A percentile compares a stretch with the other conserved stretches of the same genome.
These are phyloP conservation scores for Umbelopsis sp. DNA, from an alignment of 192 early-diverging fungal genomes.

Conservation along the genomic window DNA sequence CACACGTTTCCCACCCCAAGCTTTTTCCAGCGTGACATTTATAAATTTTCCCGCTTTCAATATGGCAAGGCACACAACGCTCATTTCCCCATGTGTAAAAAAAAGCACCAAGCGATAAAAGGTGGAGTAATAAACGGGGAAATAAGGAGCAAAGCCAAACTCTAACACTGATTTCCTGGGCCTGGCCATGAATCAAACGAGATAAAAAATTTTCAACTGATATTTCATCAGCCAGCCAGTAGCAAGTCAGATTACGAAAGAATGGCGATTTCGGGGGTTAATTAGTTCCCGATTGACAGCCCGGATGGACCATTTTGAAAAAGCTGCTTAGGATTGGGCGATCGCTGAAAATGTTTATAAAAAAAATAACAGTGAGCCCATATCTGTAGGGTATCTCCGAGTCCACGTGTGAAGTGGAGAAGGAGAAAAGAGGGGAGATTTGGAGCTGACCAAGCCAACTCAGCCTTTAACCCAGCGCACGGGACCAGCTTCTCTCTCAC, in stretches of 20 bases:
- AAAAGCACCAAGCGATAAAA: neutral
- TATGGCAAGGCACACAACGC: too few relatives aligned
- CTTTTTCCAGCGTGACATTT: too few relatives aligned
- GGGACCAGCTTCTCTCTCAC: neutral
- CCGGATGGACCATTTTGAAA: neutral
- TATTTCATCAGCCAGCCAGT: neutral
- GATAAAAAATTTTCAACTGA: constrained; percentile 1
- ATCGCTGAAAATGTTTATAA: neutral
- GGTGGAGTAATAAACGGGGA: constrained; percentile 2
- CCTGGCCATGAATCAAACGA: too few relatives aligned
- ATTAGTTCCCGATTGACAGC: constrained; percentile 1
- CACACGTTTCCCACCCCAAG: too few relatives aligned
- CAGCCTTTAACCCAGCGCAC: neutral
- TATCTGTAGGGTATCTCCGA: constrained; percentile 11
- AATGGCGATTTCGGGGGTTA: neutral
- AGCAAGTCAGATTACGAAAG: neutral
- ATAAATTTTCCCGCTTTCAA: too few relatives aligned
- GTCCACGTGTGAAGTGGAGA: constrained; percentile 1
- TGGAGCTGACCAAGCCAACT: constrained; percentile 1
- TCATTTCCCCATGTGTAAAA: neutral
- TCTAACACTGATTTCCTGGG: too few relatives aligned
- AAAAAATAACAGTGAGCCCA: neutral
- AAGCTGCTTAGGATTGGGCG: neutral
- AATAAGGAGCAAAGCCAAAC: neutral
- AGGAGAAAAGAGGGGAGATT: neutral